A percentile compares a stretch with the other conserved stretches of the same genome.
Conservation (phyloP, 805 yeast species). For the Myxozyma lipomycoides region DNA sequence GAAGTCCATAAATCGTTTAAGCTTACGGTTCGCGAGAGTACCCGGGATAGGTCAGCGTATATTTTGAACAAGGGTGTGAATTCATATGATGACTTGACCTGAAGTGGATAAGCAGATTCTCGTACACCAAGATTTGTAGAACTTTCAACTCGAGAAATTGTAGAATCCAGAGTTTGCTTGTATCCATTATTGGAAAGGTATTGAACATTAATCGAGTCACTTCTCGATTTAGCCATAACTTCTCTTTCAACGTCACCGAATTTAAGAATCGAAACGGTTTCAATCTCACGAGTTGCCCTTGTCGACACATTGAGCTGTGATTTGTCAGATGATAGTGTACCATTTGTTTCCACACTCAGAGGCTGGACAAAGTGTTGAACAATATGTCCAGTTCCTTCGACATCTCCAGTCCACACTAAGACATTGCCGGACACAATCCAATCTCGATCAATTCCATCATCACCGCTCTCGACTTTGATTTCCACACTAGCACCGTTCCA, state of each 20-base stretch:
- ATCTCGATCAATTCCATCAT: slow-evolving; percentile 50
- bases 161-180: slow-evolving; percentile 14
- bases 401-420: slow-evolving; percentile 15
- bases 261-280: neutral
- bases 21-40: neutral
- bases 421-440: slow-evolving; percentile 27
- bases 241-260: slow-evolving; percentile 4
- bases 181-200: slow-evolving; percentile 6
- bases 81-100: slow-evolving; percentile 13
- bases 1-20: slow-evolving; percentile 14
- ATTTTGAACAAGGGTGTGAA: slow-evolving; percentile 14
- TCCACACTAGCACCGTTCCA: slow-evolving; percentile 51
- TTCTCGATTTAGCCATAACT: neutral
- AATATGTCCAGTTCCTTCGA: slow-evolving; percentile 13
- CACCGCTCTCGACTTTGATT: slow-evolving; percentile 84
- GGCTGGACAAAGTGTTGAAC: slow-evolving; percentile 1
- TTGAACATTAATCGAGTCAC: slow-evolving; percentile 10
- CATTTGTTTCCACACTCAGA: slow-evolving; percentile 3
- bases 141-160: neutral
- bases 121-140: slow-evolving; percentile 10
- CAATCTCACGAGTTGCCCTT: slow-evolving; percentile 8
- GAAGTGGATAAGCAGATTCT: slow-evolving; percentile 12
- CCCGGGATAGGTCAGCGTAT: slow-evolving; percentile 14
- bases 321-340: neutral
- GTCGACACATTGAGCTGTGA: slow-evolving; percentile 17